phyloP scores from a whole-genome alignment of 108 stramenopile genomes.

The Conticribra guillardii region DNA sequence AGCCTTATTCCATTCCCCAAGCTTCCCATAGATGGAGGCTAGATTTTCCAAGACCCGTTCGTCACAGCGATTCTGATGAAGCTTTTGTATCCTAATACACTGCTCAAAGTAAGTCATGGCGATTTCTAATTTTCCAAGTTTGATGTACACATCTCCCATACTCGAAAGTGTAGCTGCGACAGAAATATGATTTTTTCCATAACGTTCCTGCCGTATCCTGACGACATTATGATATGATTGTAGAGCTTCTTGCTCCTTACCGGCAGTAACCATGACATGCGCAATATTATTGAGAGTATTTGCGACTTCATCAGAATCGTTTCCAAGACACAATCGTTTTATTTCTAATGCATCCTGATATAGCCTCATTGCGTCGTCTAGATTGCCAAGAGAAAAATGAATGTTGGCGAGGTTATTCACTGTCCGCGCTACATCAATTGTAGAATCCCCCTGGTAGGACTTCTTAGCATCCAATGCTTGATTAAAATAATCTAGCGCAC shows the following conservation, averaged over 20 bases:
- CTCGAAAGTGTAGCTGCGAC: conserved; percentile 50
- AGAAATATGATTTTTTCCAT: conserved; percentile 47
- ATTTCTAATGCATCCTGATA: conserved; percentile 53
- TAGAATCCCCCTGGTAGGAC: conserved; percentile 34
- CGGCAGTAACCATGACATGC: conserved; percentile 51
- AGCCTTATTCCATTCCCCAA: conserved; percentile 56
- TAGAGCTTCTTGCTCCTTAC: conserved; percentile 48
- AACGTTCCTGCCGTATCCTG: conserved; percentile 39
- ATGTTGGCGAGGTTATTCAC: conserved; percentile 59
- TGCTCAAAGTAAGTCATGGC: conserved; percentile 54
- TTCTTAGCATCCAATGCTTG: conserved; percentile 54
- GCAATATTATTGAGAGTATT: conserved; percentile 58
- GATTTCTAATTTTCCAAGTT: conserved; percentile 43
- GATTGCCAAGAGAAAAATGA: conserved; percentile 50
- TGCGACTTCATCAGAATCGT: conserved; percentile 50
- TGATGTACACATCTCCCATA: conserved; percentile 57
- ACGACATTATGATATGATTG: conserved; percentile 47
- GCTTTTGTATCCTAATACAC: conserved; percentile 45
- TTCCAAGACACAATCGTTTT: conserved; percentile 46
- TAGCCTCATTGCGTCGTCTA: conserved; percentile 51
- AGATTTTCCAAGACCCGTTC: conserved; percentile 52
- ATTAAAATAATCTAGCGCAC: conserved; percentile 49
- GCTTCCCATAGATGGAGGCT: conserved; percentile 51
- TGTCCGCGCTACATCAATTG: conserved; percentile 50
- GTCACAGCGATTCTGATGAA: conserved; percentile 28